Conservation (phyloP, 305 asterid genomes). For the Withania somnifera region DNA sequence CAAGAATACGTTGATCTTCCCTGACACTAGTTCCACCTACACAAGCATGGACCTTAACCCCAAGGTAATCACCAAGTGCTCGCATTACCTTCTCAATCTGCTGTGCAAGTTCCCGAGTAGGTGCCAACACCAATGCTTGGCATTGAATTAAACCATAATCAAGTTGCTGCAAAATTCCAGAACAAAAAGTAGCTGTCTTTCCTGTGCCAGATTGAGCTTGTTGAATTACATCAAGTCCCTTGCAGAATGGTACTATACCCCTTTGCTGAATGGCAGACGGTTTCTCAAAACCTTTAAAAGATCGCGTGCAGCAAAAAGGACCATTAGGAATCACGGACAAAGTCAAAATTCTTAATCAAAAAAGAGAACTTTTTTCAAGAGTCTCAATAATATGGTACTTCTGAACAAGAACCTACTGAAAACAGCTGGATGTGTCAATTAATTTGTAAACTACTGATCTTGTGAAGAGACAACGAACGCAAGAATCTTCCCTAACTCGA, state of each 20-base stretch:
- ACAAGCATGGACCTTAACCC: slow-evolving; percentile 24
- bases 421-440: not conserved
- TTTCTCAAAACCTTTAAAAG: slow-evolving; percentile 19
- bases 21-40: slow-evolving; percentile 25
- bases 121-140: slow-evolving; percentile 18
- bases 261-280: slow-evolving; percentile 25
- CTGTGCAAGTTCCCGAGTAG: slow-evolving; percentile 25
- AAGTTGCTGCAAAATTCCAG: slow-evolving; percentile 23
- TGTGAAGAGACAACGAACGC: not conserved
- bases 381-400: not conserved
- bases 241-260: slow-evolving; percentile 23
- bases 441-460: not conserved
- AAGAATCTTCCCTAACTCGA: not conserved
- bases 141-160: slow-evolving; percentile 14
- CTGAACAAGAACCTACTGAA: not conserved
- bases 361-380: not conserved
- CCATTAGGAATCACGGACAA: not conserved
- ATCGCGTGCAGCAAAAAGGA: not conserved
- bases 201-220: slow-evolving; percentile 27
- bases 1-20: slow-evolving; percentile 20
- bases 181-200: slow-evolving; percentile 24
- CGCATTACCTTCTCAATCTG: slow-evolving; percentile 27
- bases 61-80: slow-evolving; percentile 24
- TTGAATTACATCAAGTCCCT: slow-evolving; percentile 26
- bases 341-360: not conserved